Conservation (phyloP, 164 flowering plant species). For the Brasenia schreberi region DNA sequence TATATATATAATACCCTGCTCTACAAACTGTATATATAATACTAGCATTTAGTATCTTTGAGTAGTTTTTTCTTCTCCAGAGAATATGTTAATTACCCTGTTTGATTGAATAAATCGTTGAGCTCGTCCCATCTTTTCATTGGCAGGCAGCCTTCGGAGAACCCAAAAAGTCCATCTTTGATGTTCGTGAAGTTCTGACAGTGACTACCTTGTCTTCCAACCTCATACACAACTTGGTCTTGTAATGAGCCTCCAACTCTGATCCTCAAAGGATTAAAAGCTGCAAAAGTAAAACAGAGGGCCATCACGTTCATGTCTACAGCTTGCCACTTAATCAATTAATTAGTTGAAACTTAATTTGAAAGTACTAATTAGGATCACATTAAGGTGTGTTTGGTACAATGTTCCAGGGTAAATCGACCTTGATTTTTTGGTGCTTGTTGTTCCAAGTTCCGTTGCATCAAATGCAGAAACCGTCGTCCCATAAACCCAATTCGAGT, state of each 20-base stretch:
- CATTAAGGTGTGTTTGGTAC: background rate
- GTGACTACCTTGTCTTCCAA: conserved; percentile 31
- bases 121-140: conserved; percentile 81
- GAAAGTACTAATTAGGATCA: background rate
- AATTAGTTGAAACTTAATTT: no score
- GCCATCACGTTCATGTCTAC: background rate
- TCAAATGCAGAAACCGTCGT: no score
- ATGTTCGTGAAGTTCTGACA: conserved; percentile 59
- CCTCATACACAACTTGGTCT: conserved; percentile 68
- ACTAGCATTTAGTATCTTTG: no score
- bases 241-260: conserved; percentile 87
- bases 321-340: no score
- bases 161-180: conserved; percentile 62
- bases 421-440: background rate
- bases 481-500: no score
- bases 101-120: conserved; percentile 43
- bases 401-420: background rate
- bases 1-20: no score
- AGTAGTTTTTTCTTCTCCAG: no score
- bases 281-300: conserved; percentile 21
- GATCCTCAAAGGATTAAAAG: conserved; percentile 65
- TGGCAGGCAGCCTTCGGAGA: conserved; percentile 65
- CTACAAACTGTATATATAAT: no score
- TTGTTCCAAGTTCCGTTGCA: background rate
- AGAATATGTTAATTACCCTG: conserved; percentile 34